A percentile compares a stretch with the other conserved stretches of the same genome.
Conservation (phyloP, 257 asterid species). For the Euphrasia confusa region DNA sequence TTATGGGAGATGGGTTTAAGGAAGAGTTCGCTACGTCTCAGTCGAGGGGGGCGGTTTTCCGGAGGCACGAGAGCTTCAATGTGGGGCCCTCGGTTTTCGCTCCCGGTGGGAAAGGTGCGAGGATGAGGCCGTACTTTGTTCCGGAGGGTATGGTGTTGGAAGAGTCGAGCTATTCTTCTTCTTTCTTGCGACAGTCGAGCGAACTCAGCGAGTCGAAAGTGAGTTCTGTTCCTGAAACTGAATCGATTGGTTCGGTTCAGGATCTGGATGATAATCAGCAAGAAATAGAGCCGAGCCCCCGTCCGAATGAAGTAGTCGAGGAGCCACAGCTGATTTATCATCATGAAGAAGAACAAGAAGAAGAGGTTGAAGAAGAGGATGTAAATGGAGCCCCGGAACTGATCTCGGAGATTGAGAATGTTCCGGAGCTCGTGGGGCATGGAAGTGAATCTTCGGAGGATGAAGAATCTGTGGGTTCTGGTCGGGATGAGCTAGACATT, state of each 20-base stretch:
- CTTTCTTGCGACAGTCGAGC: constrained; percentile 60
- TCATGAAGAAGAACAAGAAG: constrained; percentile 7
- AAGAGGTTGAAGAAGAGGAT: constrained; percentile 33
- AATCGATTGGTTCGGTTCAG: constrained; percentile 57
- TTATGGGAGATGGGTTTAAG: constrained; percentile 59
- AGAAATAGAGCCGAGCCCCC: constrained; percentile 2
- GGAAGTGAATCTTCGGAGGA: constrained; percentile 65
- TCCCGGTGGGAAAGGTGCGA: constrained; percentile 42
- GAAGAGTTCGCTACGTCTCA: constrained; percentile 51
- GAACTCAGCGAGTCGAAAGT: constrained; percentile 79
- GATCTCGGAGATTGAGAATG: constrained; percentile 37
- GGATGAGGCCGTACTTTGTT: constrained; percentile 63
- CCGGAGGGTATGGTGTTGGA: constrained; percentile 48
- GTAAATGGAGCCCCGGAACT: constrained; percentile 31
- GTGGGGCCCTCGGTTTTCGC: constrained; percentile 58
- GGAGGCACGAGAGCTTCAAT: constrained; percentile 71
- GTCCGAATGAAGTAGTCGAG: constrained; percentile 30
- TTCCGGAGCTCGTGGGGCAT: constrained; percentile 54
- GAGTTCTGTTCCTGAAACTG: constrained; percentile 74
- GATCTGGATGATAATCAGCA: constrained; percentile 18
- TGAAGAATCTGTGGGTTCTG: constrained; percentile 31
- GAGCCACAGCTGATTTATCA: constrained; percentile 21
- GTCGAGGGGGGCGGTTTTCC: constrained; percentile 49
- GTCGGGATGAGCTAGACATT: constrained; percentile 6
- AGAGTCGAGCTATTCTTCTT: constrained; percentile 50